These are phyloP conservation scores for Anthoceros angustus DNA, from an alignment of 225 moss, liverwort and hornwort species.

Conservation along the genomic window DNA sequence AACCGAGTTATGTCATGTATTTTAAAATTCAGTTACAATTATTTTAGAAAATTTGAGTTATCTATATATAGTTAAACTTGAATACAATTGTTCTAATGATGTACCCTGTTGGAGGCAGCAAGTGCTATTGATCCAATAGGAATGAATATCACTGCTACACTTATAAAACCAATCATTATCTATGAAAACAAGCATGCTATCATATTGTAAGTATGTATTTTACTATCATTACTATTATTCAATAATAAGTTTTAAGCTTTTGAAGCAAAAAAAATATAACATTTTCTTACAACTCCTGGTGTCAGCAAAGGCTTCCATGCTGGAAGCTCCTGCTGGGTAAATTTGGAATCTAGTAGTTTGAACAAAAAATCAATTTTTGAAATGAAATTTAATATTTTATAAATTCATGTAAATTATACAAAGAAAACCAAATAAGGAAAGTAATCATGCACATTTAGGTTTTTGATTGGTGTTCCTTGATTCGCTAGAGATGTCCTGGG, in stretches of 20 bases:
- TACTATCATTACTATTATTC: neutral
- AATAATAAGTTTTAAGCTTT: neutral
- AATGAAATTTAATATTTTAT: no score
- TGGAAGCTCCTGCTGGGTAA: slow-evolving; percentile 4
- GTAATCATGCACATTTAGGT: no score
- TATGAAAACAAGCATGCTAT: neutral
- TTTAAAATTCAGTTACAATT: neutral
- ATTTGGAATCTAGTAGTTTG: neutral
- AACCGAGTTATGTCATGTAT: neutral
- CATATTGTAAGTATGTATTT: neutral
- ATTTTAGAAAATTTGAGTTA: neutral
- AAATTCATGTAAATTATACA: no score
- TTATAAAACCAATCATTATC: neutral
- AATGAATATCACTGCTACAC: neutral
- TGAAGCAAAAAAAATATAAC: neutral
- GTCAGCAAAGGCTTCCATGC: neutral
- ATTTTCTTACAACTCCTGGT: neutral
- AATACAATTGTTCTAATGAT: neutral
- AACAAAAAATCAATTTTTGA: neutral
- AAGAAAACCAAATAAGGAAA: no score
- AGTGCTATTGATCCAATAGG: neutral
- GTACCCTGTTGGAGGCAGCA: neutral
- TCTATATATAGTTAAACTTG: neutral
- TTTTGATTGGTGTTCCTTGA: no score
- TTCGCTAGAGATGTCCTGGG: no score